Conservation (phyloP, 305 asterid species). For the Lippia alba region DNA sequence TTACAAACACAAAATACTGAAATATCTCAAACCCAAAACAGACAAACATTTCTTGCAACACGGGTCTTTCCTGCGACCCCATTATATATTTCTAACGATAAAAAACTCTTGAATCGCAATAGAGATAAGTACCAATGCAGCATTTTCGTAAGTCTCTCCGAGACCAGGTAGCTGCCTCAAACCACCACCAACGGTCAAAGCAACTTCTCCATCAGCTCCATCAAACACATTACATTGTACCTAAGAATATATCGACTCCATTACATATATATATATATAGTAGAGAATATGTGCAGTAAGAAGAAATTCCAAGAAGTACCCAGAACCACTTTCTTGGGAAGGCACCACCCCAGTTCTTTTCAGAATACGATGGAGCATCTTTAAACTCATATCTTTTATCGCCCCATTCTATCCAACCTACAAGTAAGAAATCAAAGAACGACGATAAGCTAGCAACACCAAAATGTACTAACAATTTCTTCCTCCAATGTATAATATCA, state of each 20-base stretch:
- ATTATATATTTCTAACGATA: neutral
- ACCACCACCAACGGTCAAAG: slow-evolving; percentile 87
- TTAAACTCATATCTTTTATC: slow-evolving; percentile 83
- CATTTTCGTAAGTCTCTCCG: slow-evolving; percentile 71
- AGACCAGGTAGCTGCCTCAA: slow-evolving; percentile 85
- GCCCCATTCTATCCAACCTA: slow-evolving; percentile 99
- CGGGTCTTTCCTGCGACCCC: slow-evolving; percentile 1
- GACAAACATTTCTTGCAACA: slow-evolving; percentile 20
- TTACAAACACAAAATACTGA: neutral
- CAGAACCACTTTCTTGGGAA: slow-evolving; percentile 99
- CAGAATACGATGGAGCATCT: slow-evolving; percentile 96
- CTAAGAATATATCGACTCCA: slow-evolving; percentile 46
- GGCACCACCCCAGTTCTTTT: slow-evolving; percentile 96
- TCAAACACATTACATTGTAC: slow-evolving; percentile 89
- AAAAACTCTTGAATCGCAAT: slow-evolving; percentile 4
- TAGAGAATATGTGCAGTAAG: no score
- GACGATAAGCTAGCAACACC: slow-evolving; percentile 18
- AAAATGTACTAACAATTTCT: slow-evolving; percentile 19
- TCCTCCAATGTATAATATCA: slow-evolving; percentile 4
- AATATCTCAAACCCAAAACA: slow-evolving; percentile 17
- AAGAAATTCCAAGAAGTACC: slow-evolving; percentile 53
- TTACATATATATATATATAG: no score
- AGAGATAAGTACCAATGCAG: slow-evolving; percentile 71
- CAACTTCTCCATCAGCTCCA: slow-evolving; percentile 87
- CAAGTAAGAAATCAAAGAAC: slow-evolving; percentile 33